Evolutionary conservation across 345 rosid genomes (phyloP).

Genomic region (Triadica sebifera): DNA sequence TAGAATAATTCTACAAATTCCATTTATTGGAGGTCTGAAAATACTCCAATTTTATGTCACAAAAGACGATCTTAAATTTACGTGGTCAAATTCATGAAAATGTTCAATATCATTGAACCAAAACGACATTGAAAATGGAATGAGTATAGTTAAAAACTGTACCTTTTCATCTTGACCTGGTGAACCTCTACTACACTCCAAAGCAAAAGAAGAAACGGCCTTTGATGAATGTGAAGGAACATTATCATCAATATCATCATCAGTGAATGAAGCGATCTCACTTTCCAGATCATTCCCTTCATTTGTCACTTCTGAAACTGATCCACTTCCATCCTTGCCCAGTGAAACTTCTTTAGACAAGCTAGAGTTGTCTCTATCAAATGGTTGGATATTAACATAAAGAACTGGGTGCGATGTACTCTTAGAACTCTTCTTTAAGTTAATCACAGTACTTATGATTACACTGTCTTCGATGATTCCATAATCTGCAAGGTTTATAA

Average conservation of each 20-base stretch:
- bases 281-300: slow-evolving; percentile 53
- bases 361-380: slow-evolving; percentile 45
- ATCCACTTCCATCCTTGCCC: slow-evolving; percentile 56
- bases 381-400: slow-evolving; percentile 58
- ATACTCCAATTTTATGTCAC: background rate
- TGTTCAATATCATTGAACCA: background rate
- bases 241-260: slow-evolving; percentile 53
- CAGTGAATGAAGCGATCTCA: slow-evolving; percentile 72
- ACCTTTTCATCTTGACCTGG: slow-evolving; percentile 50
- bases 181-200: slow-evolving; percentile 33
- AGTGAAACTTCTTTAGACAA: slow-evolving; percentile 40
- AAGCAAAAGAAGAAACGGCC: slow-evolving; percentile 45
- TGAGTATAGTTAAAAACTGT: slow-evolving; percentile 4
- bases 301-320: slow-evolving; percentile 54
- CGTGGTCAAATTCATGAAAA: background rate
- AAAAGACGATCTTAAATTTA: background rate
- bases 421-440: slow-evolving; percentile 59
- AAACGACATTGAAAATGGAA: background rate
- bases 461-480: slow-evolving; percentile 52
- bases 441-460: slow-evolving; percentile 49
- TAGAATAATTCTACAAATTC: no score
- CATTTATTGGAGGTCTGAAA: background rate
- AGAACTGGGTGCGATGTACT: slow-evolving; percentile 49
- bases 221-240: slow-evolving; percentile 54
- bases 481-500: slow-evolving; percentile 72